Evolutionary conservation across 805 yeast genomes (phyloP).

Genomic region (Nakazawaea anatomiae): DNA sequence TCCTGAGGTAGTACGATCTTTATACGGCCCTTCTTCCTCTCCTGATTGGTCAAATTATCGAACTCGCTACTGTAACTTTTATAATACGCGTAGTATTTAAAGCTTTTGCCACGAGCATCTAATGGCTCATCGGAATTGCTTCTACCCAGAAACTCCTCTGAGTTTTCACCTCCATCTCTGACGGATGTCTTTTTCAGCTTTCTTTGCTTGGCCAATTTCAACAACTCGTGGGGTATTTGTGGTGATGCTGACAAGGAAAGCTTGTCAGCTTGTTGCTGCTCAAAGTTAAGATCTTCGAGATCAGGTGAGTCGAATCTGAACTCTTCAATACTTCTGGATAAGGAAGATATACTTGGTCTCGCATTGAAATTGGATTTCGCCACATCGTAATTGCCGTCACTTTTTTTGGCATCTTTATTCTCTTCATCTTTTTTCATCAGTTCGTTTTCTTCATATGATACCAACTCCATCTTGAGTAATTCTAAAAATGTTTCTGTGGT

Average conservation of each 20-base stretch:
- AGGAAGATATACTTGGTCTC: slow-evolving; percentile 1
- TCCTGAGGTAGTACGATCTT: slow-evolving; percentile 56
- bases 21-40: slow-evolving; percentile 31
- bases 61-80: slow-evolving; percentile 2
- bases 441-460: slow-evolving; percentile 29
- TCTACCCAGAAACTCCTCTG: slow-evolving; percentile 21
- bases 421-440: slow-evolving; percentile 12
- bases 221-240: slow-evolving; percentile 57
- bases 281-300: slow-evolving; percentile 3
- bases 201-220: slow-evolving; percentile 47
- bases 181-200: slow-evolving; percentile 28
- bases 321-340: slow-evolving; percentile 3
- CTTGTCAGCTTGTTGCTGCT: slow-evolving; percentile 23
- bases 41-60: slow-evolving; percentile 12
- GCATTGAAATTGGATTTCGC: slow-evolving; percentile 5
- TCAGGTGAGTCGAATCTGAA: slow-evolving; percentile 2
- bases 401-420: slow-evolving; percentile 11
- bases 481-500: slow-evolving; percentile 81
- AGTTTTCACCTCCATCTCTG: slow-evolving; percentile 22
- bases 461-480: slow-evolving; percentile 50
- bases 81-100: slow-evolving; percentile 4
- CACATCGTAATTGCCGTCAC: slow-evolving; percentile 4
- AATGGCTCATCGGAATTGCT: slow-evolving; percentile 13
- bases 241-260: slow-evolving; percentile 59
- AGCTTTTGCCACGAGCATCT: slow-evolving; percentile 13